A percentile compares a stretch with the other conserved stretches of the same genome.
These are phyloP conservation scores for Fusarium abutilonis DNA, from an alignment of 2,329 filamentous ascomycete species.

Conservation along the genomic window DNA sequence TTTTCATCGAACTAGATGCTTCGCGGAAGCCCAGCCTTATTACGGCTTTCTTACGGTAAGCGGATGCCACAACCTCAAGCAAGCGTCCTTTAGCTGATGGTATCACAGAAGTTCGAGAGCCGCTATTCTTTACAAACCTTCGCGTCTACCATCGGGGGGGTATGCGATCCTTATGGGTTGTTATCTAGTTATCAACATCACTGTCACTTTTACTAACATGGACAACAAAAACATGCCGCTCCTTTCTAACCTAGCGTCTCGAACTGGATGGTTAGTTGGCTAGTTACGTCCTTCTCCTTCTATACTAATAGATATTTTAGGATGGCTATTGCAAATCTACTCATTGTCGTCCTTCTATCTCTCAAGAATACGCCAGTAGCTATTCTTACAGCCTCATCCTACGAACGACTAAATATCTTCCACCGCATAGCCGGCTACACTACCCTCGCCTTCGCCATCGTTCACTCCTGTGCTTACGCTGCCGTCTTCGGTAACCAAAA, in stretches of 20 bases:
- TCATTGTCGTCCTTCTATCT: slow-evolving; percentile 63
- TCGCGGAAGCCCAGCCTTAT: slow-evolving; percentile 19
- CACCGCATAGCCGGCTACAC: slow-evolving; percentile 64
- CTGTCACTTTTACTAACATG: slow-evolving; percentile 49
- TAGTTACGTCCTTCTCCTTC: too few species aligned
- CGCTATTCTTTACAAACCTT: slow-evolving; percentile 42
- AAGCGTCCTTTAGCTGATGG: slow-evolving; percentile 9
- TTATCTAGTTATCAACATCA: slow-evolving; percentile 51
- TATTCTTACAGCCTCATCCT: slow-evolving; percentile 63
- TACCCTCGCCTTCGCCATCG: slow-evolving; percentile 56
- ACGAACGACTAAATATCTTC: slow-evolving; percentile 67
- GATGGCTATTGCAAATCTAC: slow-evolving; percentile 58
- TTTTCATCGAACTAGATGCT: slow-evolving; percentile 17
- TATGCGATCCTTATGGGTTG: slow-evolving; percentile 46
- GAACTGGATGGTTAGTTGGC: slow-evolving; percentile 52
- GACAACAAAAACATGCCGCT: slow-evolving; percentile 46
- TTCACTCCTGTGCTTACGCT: slow-evolving; percentile 59
- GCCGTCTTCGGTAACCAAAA: slow-evolving; percentile 51
- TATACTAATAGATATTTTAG: slow-evolving; percentile 36
- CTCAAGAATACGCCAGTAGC: slow-evolving; percentile 69
- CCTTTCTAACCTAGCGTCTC: slow-evolving; percentile 50
- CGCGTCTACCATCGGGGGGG: slow-evolving; percentile 47
- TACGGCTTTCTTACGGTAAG: slow-evolving; percentile 35
- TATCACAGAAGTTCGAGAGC: slow-evolving; percentile 44
- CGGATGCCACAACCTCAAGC: neutral